A percentile compares a stretch with the other conserved stretches of the same genome.
These are phyloP conservation scores for Phytophthora idaei DNA, from an alignment of 352 stramenopile genomes.

Conservation along the genomic window DNA sequence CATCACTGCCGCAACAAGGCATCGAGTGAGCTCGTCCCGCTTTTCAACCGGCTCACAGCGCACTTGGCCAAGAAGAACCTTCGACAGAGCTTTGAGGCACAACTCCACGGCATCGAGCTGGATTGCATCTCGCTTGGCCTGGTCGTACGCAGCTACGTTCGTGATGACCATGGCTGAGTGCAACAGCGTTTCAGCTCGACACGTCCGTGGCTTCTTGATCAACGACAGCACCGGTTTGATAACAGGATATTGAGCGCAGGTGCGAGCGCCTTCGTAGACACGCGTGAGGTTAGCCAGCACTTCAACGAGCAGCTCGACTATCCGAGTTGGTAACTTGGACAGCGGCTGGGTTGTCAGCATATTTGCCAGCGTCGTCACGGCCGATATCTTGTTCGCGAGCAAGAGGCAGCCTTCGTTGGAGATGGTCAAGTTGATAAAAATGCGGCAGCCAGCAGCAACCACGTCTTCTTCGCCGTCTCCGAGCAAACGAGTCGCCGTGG, in stretches of 20 bases:
- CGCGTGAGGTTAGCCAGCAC: slow-evolving; percentile 64
- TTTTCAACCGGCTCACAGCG: slow-evolving; percentile 29
- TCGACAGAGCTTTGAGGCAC: slow-evolving; percentile 55
- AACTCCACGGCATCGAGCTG: slow-evolving; percentile 54
- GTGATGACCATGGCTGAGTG: slow-evolving; percentile 50
- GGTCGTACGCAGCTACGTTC: slow-evolving; percentile 59
- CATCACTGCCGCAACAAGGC: slow-evolving; percentile 66
- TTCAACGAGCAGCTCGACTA: slow-evolving; percentile 46
- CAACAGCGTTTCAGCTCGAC: slow-evolving; percentile 47
- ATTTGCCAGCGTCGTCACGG: slow-evolving; percentile 47
- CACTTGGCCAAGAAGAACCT: slow-evolving; percentile 54
- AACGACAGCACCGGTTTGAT: slow-evolving; percentile 55
- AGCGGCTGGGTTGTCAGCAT: slow-evolving; percentile 55
- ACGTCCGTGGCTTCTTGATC: slow-evolving; percentile 61
- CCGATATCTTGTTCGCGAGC: slow-evolving; percentile 42
- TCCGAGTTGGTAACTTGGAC: slow-evolving; percentile 40
- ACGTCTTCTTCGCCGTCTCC: slow-evolving; percentile 50
- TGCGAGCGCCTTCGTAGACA: slow-evolving; percentile 55
- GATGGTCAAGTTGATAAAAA: slow-evolving; percentile 66
- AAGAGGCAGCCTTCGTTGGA: slow-evolving; percentile 61
- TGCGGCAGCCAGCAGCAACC: slow-evolving; percentile 47
- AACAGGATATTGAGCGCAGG: slow-evolving; percentile 48
- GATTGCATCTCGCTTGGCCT: slow-evolving; percentile 62
- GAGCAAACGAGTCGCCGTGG: slow-evolving; percentile 48
- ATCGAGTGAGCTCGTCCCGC: slow-evolving; percentile 57